A percentile compares a stretch with the other conserved stretches of the same genome.
Evolutionary conservation across 371 early-diverging fungal genomes (phyloP).

Genomic region (Mortierella sp.): DNA sequence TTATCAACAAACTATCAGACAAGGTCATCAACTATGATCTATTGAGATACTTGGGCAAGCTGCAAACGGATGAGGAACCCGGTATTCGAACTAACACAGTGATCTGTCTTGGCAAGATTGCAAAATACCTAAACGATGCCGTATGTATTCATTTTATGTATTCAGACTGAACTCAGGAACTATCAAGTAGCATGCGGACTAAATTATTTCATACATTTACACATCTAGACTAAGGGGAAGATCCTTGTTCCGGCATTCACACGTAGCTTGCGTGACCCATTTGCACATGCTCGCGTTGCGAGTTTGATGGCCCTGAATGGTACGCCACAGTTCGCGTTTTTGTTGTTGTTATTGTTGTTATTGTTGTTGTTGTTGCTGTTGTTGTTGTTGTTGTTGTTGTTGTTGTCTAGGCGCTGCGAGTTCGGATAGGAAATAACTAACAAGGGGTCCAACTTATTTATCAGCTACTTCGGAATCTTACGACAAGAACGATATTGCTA

Average conservation of each 20-base stretch:
- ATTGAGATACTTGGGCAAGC: slow-evolving; percentile 84
- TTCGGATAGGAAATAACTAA: not conserved
- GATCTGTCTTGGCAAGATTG: slow-evolving; percentile 93
- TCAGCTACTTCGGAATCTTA: slow-evolving; percentile 81
- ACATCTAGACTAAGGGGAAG: slow-evolving; percentile 75
- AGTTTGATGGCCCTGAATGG: slow-evolving; percentile 88
- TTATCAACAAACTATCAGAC: slow-evolving; percentile 74
- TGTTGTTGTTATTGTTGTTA: not conserved
- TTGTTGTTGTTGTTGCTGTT: not conserved
- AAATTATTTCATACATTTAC: not conserved
- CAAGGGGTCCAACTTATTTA: not conserved
- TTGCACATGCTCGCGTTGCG: slow-evolving; percentile 91
- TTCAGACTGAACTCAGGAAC: not conserved
- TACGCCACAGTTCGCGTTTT: slow-evolving; percentile 20
- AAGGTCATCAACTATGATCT: slow-evolving; percentile 89
- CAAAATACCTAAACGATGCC: slow-evolving; percentile 75
- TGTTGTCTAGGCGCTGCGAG: not conserved
- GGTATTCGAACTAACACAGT: slow-evolving; percentile 96
- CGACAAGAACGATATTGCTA: slow-evolving; percentile 80
- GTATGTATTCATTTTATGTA: slow-evolving; percentile 60
- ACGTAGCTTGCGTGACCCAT: slow-evolving; percentile 89
- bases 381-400: not conserved
- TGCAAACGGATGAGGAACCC: slow-evolving; percentile 93
- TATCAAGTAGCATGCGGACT: not conserved
- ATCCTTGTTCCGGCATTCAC: slow-evolving; percentile 87